phyloP scores from a whole-genome alignment of 805 yeast genomes.

The Ogataea henricii region DNA sequence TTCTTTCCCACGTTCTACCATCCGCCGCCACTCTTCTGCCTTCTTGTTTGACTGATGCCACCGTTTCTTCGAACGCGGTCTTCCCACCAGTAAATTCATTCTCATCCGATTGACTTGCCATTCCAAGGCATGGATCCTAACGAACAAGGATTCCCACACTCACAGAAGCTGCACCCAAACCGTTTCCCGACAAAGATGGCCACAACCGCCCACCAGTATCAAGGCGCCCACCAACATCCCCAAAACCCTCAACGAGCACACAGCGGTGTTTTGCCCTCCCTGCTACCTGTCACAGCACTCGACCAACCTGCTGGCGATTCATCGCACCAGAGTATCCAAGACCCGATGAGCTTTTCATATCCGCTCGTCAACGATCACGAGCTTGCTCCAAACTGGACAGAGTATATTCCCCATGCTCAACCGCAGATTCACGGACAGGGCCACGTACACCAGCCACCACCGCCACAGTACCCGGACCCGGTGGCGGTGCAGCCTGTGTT shows the following conservation, averaged over 20 bases:
- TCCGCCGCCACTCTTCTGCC: too few relatives aligned
- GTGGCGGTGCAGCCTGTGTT: background rate
- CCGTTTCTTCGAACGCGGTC: background rate
- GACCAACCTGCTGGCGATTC: background rate
- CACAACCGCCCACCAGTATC: background rate
- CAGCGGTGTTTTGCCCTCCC: background rate
- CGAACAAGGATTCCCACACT: background rate
- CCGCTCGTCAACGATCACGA: constrained; percentile 2
- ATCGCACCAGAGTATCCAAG: background rate
- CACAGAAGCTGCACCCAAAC: background rate
- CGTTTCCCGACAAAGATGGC: background rate
- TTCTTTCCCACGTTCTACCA: too few relatives aligned
- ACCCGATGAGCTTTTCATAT: background rate
- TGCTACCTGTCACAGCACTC: background rate
- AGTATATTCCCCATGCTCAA: background rate
- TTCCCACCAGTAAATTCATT: background rate
- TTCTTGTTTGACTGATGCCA: too few relatives aligned
- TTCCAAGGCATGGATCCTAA: background rate
- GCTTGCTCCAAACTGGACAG: constrained; percentile 3
- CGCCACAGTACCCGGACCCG: background rate
- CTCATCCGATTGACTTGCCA: background rate
- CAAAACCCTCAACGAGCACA: background rate
- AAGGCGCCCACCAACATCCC: background rate
- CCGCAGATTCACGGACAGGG: background rate
- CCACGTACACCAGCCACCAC: background rate